A percentile compares a stretch with the other conserved stretches of the same genome.
Evolutionary conservation across 2,329 filamentous ascomycete genomes (phyloP).

Genomic region (Colletotrichum sp.): DNA sequence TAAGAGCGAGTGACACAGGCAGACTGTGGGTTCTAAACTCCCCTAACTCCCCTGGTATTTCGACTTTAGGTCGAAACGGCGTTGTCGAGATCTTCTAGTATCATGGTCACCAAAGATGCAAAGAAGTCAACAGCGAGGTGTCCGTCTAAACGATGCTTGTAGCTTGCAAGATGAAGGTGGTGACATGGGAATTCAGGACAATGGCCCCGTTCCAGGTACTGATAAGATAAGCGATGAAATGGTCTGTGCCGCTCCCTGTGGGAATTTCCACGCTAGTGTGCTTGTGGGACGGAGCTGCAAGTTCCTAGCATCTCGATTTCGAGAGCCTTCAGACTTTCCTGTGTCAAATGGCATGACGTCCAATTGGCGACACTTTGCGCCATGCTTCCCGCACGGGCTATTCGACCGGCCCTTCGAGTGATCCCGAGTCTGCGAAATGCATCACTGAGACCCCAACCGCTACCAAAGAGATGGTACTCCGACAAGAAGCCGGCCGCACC

Average conservation of each 20-base stretch:
- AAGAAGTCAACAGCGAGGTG: background rate
- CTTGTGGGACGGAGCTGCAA: background rate
- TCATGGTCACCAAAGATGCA: background rate
- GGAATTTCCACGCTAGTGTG: background rate
- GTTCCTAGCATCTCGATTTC: constrained; percentile 10
- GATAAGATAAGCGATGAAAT: background rate
- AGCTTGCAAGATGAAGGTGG: background rate
- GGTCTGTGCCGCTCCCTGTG: background rate
- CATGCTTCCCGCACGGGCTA: constrained; percentile 29
- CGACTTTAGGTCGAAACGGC: background rate
- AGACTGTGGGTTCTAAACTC: background rate
- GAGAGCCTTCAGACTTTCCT: background rate
- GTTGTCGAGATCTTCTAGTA: background rate
- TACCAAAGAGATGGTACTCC: constrained; percentile 8
- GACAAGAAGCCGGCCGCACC: background rate
- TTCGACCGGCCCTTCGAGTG: constrained; percentile 19
- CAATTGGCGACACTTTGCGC: constrained; percentile 14
- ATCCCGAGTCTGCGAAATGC: background rate
- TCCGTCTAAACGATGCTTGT: background rate
- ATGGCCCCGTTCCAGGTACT: background rate
- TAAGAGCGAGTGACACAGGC: background rate
- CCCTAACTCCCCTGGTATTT: background rate
- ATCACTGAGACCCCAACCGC: background rate
- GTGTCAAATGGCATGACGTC: constrained; percentile 4
- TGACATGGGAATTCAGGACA: background rate